Percentiles rank a stretch among this genome's conserved stretches.
These are phyloP conservation scores for Coemansia sp. DNA, from an alignment of 192 early-diverging fungal species.

Conservation along the genomic window DNA sequence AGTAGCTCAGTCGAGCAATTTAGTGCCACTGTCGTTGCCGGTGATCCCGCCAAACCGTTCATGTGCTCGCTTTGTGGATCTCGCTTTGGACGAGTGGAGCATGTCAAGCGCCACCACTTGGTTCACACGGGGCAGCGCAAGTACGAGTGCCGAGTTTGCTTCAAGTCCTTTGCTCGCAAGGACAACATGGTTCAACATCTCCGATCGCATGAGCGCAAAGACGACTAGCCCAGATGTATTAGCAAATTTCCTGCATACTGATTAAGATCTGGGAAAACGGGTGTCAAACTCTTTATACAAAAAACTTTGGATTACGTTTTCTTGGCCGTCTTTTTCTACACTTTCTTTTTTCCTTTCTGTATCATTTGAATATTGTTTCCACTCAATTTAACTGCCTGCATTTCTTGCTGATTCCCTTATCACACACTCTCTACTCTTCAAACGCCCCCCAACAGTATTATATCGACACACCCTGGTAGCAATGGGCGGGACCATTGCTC, in stretches of 20 bases:
- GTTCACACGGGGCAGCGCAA: constrained; percentile 63
- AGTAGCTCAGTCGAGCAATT: not conserved
- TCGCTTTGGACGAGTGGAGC: constrained; percentile 56
- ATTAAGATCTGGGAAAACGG: too few relatives aligned
- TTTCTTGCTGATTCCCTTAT: not conserved
- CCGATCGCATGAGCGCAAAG: constrained; percentile 62
- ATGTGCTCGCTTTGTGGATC: constrained; percentile 58
- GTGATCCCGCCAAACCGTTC: constrained; percentile 48
- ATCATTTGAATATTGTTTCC: not conserved
- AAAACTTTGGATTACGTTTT: too few relatives aligned
- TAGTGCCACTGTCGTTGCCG: constrained; percentile 5
- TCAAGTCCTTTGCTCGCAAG: constrained; percentile 67
- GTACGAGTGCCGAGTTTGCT: constrained; percentile 66
- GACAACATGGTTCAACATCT: constrained; percentile 83
- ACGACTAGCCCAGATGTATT: not conserved
- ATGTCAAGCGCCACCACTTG: constrained; percentile 53
- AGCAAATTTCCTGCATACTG: too few relatives aligned
- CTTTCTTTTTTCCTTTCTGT: not conserved
- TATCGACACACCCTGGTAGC: not conserved
- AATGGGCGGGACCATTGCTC: constrained; percentile 28
- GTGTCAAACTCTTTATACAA: not conserved
- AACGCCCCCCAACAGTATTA: not conserved
- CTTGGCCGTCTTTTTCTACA: too few relatives aligned
- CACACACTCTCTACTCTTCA: too few relatives aligned
- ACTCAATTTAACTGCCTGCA: not conserved